Conservation (phyloP, 805 yeast species). For the Candida koratica region DNA sequence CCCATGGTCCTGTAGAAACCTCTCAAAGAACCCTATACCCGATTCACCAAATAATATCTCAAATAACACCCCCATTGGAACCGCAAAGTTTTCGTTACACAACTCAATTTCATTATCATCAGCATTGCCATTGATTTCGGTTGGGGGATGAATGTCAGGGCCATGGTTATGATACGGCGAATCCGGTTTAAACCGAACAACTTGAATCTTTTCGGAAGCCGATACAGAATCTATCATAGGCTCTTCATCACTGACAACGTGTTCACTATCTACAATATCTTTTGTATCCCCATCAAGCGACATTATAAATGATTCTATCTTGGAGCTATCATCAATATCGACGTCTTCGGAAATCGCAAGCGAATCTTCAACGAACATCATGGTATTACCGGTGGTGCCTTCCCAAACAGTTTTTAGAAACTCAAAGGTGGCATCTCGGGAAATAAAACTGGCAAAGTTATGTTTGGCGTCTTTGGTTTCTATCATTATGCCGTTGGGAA, state of each 20-base stretch:
- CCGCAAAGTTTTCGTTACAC: conserved; percentile 48
- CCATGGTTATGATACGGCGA: conserved; percentile 53
- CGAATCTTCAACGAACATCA: conserved; percentile 17
- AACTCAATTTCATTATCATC: conserved; percentile 42
- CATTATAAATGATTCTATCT: conserved; percentile 29
- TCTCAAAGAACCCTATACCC: conserved; percentile 39
- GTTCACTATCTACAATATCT: conserved; percentile 4
- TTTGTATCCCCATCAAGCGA: conserved; percentile 38
- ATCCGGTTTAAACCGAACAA: conserved; percentile 34
- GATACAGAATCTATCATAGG: no score
- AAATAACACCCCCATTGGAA: conserved; percentile 76
- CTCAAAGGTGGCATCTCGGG: conserved; percentile 73
- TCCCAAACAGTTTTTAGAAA: conserved; percentile 72
- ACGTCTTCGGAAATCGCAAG: conserved; percentile 10
- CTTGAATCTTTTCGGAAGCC: conserved; percentile 8
- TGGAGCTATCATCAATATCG: conserved; percentile 8
- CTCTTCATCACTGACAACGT: conserved; percentile 5
- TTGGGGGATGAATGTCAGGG: conserved; percentile 59
- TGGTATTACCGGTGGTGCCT: conserved; percentile 28
- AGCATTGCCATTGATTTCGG: conserved; percentile 30
- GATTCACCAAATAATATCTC: conserved; percentile 64
- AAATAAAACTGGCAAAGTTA: conserved; percentile 81
- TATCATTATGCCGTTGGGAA: conserved; percentile 82
- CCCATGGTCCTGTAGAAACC: conserved; percentile 40
- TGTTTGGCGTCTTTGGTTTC: conserved; percentile 63